Conservation (phyloP, 768 basidiomycete genomes). For the Tulasnella sp. region DNA sequence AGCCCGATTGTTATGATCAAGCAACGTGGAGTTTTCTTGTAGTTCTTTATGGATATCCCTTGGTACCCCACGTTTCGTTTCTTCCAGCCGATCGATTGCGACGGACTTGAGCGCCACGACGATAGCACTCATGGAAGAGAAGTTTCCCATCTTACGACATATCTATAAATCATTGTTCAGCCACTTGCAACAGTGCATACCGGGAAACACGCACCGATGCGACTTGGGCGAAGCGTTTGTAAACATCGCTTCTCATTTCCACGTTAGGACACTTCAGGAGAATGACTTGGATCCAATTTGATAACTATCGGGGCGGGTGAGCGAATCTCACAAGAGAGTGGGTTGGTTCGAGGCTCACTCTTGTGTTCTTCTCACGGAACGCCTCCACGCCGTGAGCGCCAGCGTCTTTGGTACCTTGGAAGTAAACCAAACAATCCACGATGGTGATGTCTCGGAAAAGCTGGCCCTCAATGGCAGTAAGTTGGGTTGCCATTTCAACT, state of each 20-base stretch:
- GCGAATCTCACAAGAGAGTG: conserved; percentile 21
- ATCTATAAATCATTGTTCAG: not conserved
- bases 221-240: conserved; percentile 47
- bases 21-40: not conserved
- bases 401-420: conserved; percentile 40
- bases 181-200: not conserved
- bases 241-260: conserved; percentile 41
- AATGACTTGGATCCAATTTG: conserved; percentile 44
- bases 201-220: conserved; percentile 39
- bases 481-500: conserved; percentile 44
- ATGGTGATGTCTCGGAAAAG: conserved; percentile 42
- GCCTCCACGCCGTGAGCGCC: conserved; percentile 35
- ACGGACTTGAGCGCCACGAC: conserved; percentile 1
- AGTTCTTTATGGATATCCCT: not conserved
- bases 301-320: conserved; percentile 43
- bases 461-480: conserved; percentile 48
- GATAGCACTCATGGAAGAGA: conserved; percentile 18
- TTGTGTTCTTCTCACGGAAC: not conserved
- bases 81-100: not conserved
- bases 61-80: not conserved
- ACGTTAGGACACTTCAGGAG: conserved; percentile 43
- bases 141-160: conserved; percentile 16
- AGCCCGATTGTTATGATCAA: conserved; percentile 6
- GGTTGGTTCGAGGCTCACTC: not conserved
- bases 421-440: conserved; percentile 46